phyloP scores from a whole-genome alignment of 805 yeast genomes.

The Cyberlindnera misumaiensis region DNA sequence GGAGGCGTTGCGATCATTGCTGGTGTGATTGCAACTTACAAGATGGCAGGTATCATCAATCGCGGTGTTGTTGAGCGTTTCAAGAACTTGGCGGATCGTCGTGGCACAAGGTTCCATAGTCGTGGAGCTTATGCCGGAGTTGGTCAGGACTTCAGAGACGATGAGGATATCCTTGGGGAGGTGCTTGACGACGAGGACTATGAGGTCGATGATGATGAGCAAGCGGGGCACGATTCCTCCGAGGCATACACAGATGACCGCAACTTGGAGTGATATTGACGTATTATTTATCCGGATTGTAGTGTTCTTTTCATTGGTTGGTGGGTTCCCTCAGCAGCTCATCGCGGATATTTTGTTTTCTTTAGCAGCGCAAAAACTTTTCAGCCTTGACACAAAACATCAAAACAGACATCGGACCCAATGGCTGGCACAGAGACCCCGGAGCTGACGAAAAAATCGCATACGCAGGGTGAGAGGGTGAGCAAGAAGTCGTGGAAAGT shows the following conservation, averaged over 20 bases:
- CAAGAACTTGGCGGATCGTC: slow-evolving; percentile 11
- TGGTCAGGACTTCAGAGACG: slow-evolving; percentile 17
- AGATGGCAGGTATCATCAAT: slow-evolving; percentile 23
- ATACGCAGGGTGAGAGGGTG: slow-evolving; percentile 19
- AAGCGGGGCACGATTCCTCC: slow-evolving; percentile 5
- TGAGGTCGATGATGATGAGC: slow-evolving; percentile 17
- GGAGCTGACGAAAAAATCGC: background rate
- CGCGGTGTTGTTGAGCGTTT: slow-evolving; percentile 11
- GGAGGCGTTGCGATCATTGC: slow-evolving; percentile 30
- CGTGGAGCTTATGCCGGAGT: slow-evolving; percentile 19
- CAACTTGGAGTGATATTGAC: slow-evolving; percentile 7
- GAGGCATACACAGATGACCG: slow-evolving; percentile 11
- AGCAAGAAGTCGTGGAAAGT: slow-evolving; percentile 59
- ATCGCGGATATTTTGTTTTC: background rate
- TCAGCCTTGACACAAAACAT: slow-evolving; percentile 1
- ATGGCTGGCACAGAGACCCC: slow-evolving; percentile 1
- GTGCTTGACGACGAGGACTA: slow-evolving; percentile 21
- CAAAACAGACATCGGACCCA: background rate
- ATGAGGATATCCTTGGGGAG: slow-evolving; percentile 19
- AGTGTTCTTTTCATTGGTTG: background rate
- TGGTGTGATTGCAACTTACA: slow-evolving; percentile 24
- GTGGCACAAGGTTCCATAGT: slow-evolving; percentile 16
- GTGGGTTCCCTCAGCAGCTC: background rate
- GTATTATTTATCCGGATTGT: background rate
- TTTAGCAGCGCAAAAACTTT: background rate